Percentiles rank a stretch among this genome's conserved stretches.
These are phyloP conservation scores for Fusarium sp. DNA, from an alignment of 2,329 filamentous ascomycete species.

Conservation along the genomic window DNA sequence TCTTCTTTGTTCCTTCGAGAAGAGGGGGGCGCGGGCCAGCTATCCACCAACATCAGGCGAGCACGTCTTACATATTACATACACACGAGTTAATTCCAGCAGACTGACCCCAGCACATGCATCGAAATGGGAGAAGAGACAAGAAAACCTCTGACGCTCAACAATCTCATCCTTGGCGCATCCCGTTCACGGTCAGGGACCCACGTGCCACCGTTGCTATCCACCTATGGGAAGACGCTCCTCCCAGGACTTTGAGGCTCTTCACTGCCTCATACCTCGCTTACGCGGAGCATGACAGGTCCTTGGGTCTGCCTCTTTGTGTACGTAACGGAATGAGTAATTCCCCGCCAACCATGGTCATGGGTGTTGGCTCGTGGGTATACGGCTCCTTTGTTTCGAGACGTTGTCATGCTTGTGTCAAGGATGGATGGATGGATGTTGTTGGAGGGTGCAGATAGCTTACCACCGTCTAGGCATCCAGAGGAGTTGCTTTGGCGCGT, in stretches of 20 bases:
- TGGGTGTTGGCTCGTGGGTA: background rate
- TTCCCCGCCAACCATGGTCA: background rate
- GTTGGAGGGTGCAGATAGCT: background rate
- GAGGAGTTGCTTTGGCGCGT: background rate
- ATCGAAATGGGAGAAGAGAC: background rate
- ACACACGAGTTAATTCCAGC: background rate
- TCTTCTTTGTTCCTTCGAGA: background rate
- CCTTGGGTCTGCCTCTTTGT: background rate
- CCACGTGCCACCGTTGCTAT: background rate
- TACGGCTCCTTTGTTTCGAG: conserved; percentile 6
- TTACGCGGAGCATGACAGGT: conserved; percentile 4
- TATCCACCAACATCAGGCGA: background rate
- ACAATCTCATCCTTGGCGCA: background rate
- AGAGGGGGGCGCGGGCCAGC: background rate
- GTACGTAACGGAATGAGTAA: conserved; percentile 6
- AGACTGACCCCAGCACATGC: background rate
- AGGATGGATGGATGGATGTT: background rate
- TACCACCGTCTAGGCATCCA: background rate
- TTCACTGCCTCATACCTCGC: background rate
- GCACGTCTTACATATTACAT: background rate
- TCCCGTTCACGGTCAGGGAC: background rate
- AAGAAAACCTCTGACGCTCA: background rate
- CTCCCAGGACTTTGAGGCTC: background rate
- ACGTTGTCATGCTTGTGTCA: background rate
- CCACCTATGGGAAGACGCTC: background rate